Percentiles rank a stretch among this genome's conserved stretches.
Conservation (phyloP, 2,329 filamentous ascomycete genomes). For the Ambrosiella beaveri region DNA sequence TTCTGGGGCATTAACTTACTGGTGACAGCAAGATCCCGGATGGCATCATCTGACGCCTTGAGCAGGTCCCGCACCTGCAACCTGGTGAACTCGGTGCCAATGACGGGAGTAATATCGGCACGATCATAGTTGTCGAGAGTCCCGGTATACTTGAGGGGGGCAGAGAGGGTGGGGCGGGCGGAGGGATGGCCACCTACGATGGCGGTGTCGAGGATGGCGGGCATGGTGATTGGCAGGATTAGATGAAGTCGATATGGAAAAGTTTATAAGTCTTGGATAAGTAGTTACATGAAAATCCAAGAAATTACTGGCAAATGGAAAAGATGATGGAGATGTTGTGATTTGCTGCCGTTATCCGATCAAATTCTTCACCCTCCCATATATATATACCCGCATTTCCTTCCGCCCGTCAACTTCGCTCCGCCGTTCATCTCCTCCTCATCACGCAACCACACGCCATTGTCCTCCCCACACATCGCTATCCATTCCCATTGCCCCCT, state of each 20-base stretch:
- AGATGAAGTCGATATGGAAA: neutral
- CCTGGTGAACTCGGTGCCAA: conserved; percentile 35
- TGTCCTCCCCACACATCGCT: neutral
- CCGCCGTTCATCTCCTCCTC: too few relatives aligned
- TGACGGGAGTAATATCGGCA: conserved; percentile 35
- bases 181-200: conserved; percentile 10
- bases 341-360: too few relatives aligned
- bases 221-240: conserved; percentile 6
- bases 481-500: neutral
- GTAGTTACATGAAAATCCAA: neutral
- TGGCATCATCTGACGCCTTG: conserved; percentile 35
- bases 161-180: conserved; percentile 3
- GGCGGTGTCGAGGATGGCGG: neutral
- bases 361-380: too few relatives aligned
- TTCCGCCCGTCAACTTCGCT: too few relatives aligned
- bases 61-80: conserved; percentile 32
- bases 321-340: too few relatives aligned
- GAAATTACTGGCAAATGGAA: neutral
- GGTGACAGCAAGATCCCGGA: conserved; percentile 44
- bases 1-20: conserved; percentile 22
- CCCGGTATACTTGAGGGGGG: conserved; percentile 21
- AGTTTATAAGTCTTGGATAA: neutral
- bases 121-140: conserved; percentile 26
- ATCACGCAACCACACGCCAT: neutral
- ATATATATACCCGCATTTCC: too few relatives aligned